Evolutionary conservation across 2,329 filamentous ascomycete species (phyloP).

Genomic region (Pyrenophora teres): DNA sequence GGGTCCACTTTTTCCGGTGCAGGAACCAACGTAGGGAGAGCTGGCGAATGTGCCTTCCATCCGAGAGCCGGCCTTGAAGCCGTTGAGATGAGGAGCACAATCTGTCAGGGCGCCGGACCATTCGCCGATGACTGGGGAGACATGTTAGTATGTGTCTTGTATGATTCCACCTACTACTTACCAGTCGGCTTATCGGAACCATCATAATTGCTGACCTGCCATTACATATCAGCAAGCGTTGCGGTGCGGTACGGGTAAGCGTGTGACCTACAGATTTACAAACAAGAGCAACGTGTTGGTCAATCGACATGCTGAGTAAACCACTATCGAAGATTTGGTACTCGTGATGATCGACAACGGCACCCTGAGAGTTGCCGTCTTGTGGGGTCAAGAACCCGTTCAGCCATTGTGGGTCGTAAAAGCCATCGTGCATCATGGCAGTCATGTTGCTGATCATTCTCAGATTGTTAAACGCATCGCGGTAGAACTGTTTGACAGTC

Average conservation of each 20-base stretch:
- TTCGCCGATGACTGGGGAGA: slow-evolving; percentile 61
- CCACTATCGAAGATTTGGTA: slow-evolving; percentile 66
- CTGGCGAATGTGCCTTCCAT: slow-evolving; percentile 61
- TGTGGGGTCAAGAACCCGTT: slow-evolving; percentile 62
- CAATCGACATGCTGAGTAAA: slow-evolving; percentile 55
- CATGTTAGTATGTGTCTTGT: background rate
- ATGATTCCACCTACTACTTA: background rate
- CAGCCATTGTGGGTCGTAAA: slow-evolving; percentile 58
- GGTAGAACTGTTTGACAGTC: slow-evolving; percentile 59
- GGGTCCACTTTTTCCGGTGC: slow-evolving; percentile 56
- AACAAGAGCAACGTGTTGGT: slow-evolving; percentile 60
- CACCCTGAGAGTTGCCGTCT: slow-evolving; percentile 55
- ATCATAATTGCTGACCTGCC: slow-evolving; percentile 47
- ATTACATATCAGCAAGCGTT: background rate
- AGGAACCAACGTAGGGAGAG: slow-evolving; percentile 58
- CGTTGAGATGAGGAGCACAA: slow-evolving; percentile 56
- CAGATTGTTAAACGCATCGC: slow-evolving; percentile 57
- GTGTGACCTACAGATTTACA: slow-evolving; percentile 55
- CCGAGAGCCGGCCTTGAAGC: slow-evolving; percentile 58
- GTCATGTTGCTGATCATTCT: slow-evolving; percentile 53
- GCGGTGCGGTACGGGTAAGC: background rate
- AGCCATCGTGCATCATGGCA: slow-evolving; percentile 64
- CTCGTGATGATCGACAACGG: slow-evolving; percentile 70
- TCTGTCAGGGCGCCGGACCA: slow-evolving; percentile 70
- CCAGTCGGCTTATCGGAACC: slow-evolving; percentile 64